Evolutionary conservation across 2,329 filamentous ascomycete genomes (phyloP), one percentile per base, ranked within the genome.

Genomic region (Aureobasidium zeae): DNA sequence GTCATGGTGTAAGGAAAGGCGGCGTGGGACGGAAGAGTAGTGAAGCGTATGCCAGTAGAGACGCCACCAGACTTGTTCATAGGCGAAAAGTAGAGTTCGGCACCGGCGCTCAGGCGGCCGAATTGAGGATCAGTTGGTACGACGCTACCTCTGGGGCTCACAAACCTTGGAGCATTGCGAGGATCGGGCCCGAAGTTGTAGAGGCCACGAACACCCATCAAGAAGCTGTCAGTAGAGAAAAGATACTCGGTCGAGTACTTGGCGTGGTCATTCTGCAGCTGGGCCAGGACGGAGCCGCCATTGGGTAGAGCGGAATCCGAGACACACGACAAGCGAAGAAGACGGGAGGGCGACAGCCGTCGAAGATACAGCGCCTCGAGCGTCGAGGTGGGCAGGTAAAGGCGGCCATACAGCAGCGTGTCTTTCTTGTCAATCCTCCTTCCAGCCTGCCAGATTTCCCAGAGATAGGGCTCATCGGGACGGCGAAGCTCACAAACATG

Each of bases 1-100:
- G 91, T 95, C 56, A 94, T 86, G 6, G 88, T 94, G 55, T 96
- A 80, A 2, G 91, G 91, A 41, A 93, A 93, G 21, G 88, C 88
- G 16, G 78, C 79, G 58, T 83, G 83, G 46, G 71, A 75, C 43
- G 84, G 83, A 15, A 96, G 67, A 9, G 91, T 96, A 28, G 86
- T 86, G 61, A 96, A 98, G 37, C 91, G 78, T 35, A 87, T 71
- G 5, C 88, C 91, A 7, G 93, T 77, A 50, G 86, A 94, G 59
- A 95, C 77, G 34, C 91, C 91, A 36, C 89, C 86, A 16, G 87
- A 86, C 59, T 95, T 95, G 61, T 95, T 96, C 47, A 95, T 67
- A 1, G 88, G 82, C 16, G 89, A 91, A 67, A 98, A 98, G 67
- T 96, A 98, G 25, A 94, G 72, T 63, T 98, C 91, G 44, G 81